These are phyloP conservation scores for Paralagenidium karlingii DNA, from an alignment of 352 stramenopile genomes.

Conservation along the genomic window DNA sequence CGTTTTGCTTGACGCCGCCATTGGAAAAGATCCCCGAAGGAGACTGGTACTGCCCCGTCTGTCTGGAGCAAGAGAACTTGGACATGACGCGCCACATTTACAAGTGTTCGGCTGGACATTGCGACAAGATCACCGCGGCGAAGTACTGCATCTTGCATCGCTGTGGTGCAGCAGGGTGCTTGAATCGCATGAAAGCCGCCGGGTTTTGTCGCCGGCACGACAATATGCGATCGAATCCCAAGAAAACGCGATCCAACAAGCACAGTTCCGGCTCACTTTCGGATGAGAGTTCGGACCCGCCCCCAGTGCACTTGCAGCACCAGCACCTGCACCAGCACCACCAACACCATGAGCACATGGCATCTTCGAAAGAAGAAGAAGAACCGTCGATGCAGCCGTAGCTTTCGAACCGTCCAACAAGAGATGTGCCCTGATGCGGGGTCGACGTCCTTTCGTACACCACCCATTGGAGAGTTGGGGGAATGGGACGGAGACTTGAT, in stretches of 20 bases:
- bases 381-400: too few species aligned
- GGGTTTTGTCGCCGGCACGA: constrained; percentile 23
- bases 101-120: constrained; percentile 15
- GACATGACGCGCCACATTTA: constrained; percentile 11
- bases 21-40: constrained; percentile 23
- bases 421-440: too few species aligned
- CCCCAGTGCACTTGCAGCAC: neutral
- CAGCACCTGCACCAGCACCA: neutral
- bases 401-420: too few species aligned
- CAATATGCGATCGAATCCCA: neutral
- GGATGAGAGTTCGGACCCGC: neutral
- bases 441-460: too few species aligned
- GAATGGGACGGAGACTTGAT: too few species aligned
- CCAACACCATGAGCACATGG: too few species aligned
- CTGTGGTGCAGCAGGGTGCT: constrained; percentile 13
- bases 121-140: constrained; percentile 22
- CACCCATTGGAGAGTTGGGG: too few species aligned
- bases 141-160: constrained; percentile 23
- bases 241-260: too few species aligned
- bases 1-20: constrained; percentile 40
- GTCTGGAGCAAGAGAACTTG: constrained; percentile 5
- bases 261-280: neutral
- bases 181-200: constrained; percentile 12
- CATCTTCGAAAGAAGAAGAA: too few species aligned
- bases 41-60: constrained; percentile 48